Base-by-base conservation (phyloP, 2,329 filamentous ascomycete genomes). In the Pseudogymnoascus sp. region DNA sequence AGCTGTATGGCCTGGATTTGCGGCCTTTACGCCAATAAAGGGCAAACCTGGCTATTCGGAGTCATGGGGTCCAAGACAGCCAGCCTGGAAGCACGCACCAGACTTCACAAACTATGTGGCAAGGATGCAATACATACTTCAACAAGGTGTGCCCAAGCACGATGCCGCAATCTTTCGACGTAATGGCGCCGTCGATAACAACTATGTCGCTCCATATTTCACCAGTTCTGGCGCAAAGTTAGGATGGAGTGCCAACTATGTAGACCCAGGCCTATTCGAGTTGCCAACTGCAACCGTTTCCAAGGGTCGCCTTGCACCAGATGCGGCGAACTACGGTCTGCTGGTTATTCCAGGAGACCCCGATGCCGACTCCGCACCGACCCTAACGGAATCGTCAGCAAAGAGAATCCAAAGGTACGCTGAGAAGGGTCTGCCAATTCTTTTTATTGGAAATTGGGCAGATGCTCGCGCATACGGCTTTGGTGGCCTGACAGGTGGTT, bases 151-250 rank as follows among this genome's bases (percentile, higher is more conserved):
- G 9, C 37, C 60, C 6, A 57, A 58, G n/a, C 54, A 59, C n/a
- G 60, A 62, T 25, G 43, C 59, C 41, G 60, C 54, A 2, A 62
- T 62, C 28, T 62, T 59, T 33, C 39, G 57, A 37, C 57, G 16
- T 11, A 60, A 60, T 22, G 41, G 59, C 16, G 36, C 54, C 30
- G 39, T 35, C 2, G 59, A 60, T 35, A 60, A 60, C 20, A 60
- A 50, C 58, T 59, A 38, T 39, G 35, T 36, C 8, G 35, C 36
- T 22, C 57, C 22, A 28, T 59, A 22, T 25, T 28, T 62, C 30
- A 36, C 58, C 14, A 60, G 60, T 57, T 58, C 41, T n/a, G 60
- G 60, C 1, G 16, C 38, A 39, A 39, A 11, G 16, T 39, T 39
- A 6, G 38, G 38, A 20, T 62, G 47, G 22, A 47, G 54, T 43